Conservation (phyloP, 164 flowering plant genomes). For the Warburgia ugandensis region DNA sequence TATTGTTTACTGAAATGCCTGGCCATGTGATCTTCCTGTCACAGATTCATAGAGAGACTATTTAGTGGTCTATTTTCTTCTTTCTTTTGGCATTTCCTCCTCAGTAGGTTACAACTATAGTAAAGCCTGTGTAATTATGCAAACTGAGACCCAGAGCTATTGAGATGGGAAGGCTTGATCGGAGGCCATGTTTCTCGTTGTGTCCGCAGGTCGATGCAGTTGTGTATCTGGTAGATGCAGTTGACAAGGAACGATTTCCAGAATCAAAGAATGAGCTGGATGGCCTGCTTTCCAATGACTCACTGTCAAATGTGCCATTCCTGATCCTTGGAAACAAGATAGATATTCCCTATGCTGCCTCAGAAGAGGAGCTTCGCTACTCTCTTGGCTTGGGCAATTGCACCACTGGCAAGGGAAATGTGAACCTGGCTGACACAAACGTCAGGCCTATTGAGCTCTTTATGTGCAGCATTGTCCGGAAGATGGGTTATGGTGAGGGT, state of each 20-base stretch:
- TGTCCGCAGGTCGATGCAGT: conserved; percentile 71
- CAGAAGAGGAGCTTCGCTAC: conserved; percentile 38
- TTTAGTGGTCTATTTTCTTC: no score
- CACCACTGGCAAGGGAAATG: conserved; percentile 20
- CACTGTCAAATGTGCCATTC: conserved; percentile 31
- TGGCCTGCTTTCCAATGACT: conserved; percentile 53
- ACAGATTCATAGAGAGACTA: no score
- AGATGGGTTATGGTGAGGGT: conserved; percentile 49
- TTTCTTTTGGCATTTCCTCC: no score
- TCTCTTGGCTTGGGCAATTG: conserved; percentile 37
- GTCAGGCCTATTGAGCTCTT: conserved; percentile 26
- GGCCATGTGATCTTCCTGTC: no score
- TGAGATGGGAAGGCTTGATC: no score
- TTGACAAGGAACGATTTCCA: conserved; percentile 58
- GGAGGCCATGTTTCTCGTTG: no score
- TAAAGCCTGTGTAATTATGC: no score
- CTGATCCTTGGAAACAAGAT: conserved; percentile 9
- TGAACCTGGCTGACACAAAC: conserved; percentile 31
- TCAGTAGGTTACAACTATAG: no score
- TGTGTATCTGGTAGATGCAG: conserved; percentile 56
- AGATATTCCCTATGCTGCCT: conserved; percentile 39
- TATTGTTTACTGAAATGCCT: no score
- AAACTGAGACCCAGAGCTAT: no score
- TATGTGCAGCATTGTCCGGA: conserved; percentile 11
- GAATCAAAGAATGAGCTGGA: conserved; percentile 61